Percentiles rank a stretch among this genome's conserved stretches.
Conservation (phyloP, 768 basidiomycete genomes). For the Lactifluus rugatus region DNA sequence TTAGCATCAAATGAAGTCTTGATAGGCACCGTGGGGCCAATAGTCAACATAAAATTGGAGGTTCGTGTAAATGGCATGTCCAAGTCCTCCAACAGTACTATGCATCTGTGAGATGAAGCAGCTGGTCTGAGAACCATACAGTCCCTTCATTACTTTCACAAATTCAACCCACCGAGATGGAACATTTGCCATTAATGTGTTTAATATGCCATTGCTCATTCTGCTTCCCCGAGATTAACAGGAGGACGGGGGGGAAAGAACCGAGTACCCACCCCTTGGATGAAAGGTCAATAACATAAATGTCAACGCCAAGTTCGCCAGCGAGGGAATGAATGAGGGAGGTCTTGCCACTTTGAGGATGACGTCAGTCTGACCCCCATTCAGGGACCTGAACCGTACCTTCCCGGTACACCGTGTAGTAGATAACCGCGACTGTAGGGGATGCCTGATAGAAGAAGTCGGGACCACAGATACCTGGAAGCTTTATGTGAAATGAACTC, state of each 20-base stretch:
- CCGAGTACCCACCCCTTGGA: slow-evolving; percentile 60
- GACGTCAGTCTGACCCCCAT: slow-evolving; percentile 18
- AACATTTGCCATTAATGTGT: slow-evolving; percentile 82
- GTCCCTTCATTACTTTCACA: neutral
- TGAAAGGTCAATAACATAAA: slow-evolving; percentile 83
- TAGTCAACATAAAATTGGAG: too few species aligned
- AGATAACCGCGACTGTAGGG: slow-evolving; percentile 84
- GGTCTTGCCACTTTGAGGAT: slow-evolving; percentile 59
- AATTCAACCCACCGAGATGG: slow-evolving; percentile 53
- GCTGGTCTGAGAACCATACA: slow-evolving; percentile 17
- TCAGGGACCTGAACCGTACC: slow-evolving; percentile 32
- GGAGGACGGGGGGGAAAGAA: neutral
- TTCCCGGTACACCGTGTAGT: slow-evolving; percentile 78
- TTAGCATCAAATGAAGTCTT: slow-evolving; percentile 35
- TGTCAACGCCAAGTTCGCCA: slow-evolving; percentile 78
- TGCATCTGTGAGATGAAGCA: slow-evolving; percentile 54
- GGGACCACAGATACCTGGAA: neutral
- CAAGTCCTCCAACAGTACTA: slow-evolving; percentile 88
- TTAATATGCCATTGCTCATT: slow-evolving; percentile 85
- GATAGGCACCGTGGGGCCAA: slow-evolving; percentile 75
- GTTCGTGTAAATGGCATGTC: slow-evolving; percentile 91
- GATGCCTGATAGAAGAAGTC: slow-evolving; percentile 44
- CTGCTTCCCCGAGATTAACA: slow-evolving; percentile 30
- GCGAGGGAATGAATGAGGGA: slow-evolving; percentile 79
- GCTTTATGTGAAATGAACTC: slow-evolving; percentile 21